phyloP scores from a whole-genome alignment of 495 filamentous ascomycete species.

The Trichoderma virens region DNA sequence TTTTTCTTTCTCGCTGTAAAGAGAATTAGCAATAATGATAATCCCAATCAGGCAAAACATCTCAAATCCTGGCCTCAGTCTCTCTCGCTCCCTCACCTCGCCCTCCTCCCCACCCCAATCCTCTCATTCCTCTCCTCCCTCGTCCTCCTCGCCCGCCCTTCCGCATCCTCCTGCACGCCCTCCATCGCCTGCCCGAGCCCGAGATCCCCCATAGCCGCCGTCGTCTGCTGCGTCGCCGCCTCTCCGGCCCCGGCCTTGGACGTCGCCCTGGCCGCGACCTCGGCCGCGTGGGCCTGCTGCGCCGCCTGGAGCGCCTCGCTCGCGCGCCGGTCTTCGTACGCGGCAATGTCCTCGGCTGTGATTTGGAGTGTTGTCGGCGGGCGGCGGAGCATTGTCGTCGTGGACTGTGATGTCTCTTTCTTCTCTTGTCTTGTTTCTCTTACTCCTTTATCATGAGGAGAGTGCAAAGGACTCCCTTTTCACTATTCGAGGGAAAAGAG shows the following conservation, averaged over 20 bases:
- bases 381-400: constrained; percentile 66
- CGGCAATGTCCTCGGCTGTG: constrained; percentile 67
- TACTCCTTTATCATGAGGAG: not conserved
- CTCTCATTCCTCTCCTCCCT: constrained; percentile 6
- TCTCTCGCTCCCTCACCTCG: not conserved
- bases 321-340: constrained; percentile 58
- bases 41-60: not conserved
- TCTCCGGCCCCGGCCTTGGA: not conserved
- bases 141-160: constrained; percentile 7
- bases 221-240: constrained; percentile 6
- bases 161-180: not conserved
- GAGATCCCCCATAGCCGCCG: not conserved
- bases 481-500: too few species aligned
- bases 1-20: not conserved
- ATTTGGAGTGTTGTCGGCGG: constrained; percentile 70
- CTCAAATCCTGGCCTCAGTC: not conserved
- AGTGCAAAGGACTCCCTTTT: too few species aligned
- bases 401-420: not conserved
- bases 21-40: not conserved
- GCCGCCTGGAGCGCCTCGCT: constrained; percentile 1
- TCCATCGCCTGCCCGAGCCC: constrained; percentile 4
- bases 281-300: not conserved
- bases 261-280: not conserved
- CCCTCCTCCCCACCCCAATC: constrained; percentile 10
- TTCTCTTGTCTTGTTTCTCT: not conserved